These are phyloP conservation scores for Psidium guajava DNA, from an alignment of 345 rosid genomes.

Conservation along the genomic window DNA sequence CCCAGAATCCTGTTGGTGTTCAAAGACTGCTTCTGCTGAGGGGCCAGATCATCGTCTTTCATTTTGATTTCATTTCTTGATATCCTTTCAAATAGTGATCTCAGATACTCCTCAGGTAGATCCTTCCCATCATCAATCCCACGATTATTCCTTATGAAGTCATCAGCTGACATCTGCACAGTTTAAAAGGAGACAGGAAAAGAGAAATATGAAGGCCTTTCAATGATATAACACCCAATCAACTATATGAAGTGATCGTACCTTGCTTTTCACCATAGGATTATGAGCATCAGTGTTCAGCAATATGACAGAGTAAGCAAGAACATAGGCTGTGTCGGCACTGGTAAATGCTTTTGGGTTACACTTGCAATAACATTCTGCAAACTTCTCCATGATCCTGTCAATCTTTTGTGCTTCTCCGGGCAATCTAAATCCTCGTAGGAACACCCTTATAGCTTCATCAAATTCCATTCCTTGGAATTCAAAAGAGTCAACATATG, in stretches of 20 bases:
- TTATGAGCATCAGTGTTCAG: conserved; percentile 99
- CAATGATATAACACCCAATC: neutral
- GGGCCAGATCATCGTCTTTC: conserved; percentile 82
- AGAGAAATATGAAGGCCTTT: conserved; percentile 10
- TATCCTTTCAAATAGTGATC: conserved; percentile 86
- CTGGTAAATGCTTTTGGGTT: conserved; percentile 87
- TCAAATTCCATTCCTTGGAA: conserved; percentile 88
- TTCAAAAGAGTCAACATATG: conserved; percentile 92
- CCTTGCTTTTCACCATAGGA: conserved; percentile 98
- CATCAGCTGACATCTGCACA: conserved; percentile 96
- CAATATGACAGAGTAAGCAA: conserved; percentile 94
- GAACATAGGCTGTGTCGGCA: conserved; percentile 98
- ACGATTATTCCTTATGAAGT: conserved; percentile 89
- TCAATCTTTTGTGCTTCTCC: conserved; percentile 99
- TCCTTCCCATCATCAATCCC: conserved; percentile 99
- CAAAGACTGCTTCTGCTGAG: conserved; percentile 70
- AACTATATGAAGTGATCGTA: conserved; percentile 15
- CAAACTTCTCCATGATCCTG: conserved; percentile 97
- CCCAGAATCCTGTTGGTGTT: conserved; percentile 78
- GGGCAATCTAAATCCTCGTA: conserved; percentile 91
- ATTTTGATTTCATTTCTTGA: conserved; percentile 95
- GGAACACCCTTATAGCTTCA: conserved; percentile 81
- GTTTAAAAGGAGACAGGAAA: conserved; percentile 6
- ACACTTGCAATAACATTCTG: conserved; percentile 96
- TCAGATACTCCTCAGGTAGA: conserved; percentile 81